Base-by-base conservation (phyloP, 2,329 filamentous ascomycete species). In the Fusarium sp. region DNA sequence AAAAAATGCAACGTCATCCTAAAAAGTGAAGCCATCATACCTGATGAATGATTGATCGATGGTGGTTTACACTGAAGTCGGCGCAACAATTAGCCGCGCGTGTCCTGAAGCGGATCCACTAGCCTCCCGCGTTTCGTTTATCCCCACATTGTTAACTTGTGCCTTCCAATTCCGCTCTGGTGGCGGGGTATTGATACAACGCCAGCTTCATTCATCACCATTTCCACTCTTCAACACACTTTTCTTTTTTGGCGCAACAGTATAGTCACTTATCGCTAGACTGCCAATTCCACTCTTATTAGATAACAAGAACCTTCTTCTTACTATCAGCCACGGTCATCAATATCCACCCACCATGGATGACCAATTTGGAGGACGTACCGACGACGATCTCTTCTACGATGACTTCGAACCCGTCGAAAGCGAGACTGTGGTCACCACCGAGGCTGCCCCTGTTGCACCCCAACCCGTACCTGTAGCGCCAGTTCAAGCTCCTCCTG, bases 311-410 rank as follows among this genome's bases (percentile, higher is more conserved):
- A 30, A 5, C 4, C 1, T 23, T 25, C 2, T 17, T 27, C 19
- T 43, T 11, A 11, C 27, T 19, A 5, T 17, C 15, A 6, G 22
- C 17, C 13, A 11, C 10, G 43, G 20, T 14, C 32, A 6, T 3
- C 40, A 25, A 4, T 19, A 43, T n/a, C 8, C 33, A 27, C 32
- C 50, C 56, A 56, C 41, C 65, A 88, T 88, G 86, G 86, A 88
- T 22, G 86, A 88, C 67, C 86, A 88, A 72, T 88, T 88, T 68
- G 82, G 84, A 61, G 86, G 86, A 47, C 82, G 87, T 20, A 88
- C 87, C 45, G 87, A 89, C 72, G 87, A 89, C 69, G 87, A 88
- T 73, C 81, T 89, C 61, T 89, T 89, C 73, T 84, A 84, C 62
- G 87, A 89, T 68, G 87, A 89, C 71, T 87, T 88, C 60, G 87